Percentiles rank a stretch among this genome's conserved stretches.
phyloP scores from a whole-genome alignment of 805 yeast species.

The Ogataea angusta region DNA sequence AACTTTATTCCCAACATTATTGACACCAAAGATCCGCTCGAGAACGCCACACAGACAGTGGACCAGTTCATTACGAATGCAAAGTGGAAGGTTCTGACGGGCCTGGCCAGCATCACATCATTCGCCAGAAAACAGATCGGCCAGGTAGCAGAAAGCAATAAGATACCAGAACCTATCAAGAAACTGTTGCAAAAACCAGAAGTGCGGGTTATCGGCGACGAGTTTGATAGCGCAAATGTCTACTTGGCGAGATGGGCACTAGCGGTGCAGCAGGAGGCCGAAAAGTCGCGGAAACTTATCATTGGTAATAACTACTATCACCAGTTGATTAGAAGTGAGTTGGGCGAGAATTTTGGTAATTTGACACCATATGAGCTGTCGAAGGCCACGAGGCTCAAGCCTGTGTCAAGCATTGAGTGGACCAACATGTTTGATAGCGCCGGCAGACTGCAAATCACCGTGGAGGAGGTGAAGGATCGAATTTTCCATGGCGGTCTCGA shows the following conservation, averaged over 20 bases:
- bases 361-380: constrained; percentile 59
- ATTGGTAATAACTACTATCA: constrained; percentile 59
- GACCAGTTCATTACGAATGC: constrained; percentile 58
- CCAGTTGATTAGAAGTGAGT: constrained; percentile 52
- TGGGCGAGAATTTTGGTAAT: constrained; percentile 51
- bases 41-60: constrained; percentile 35
- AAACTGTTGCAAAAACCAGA: constrained; percentile 71
- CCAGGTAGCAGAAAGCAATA: constrained; percentile 43
- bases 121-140: constrained; percentile 64
- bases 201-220: constrained; percentile 76
- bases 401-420: constrained; percentile 77
- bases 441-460: constrained; percentile 74
- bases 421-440: constrained; percentile 71
- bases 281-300: constrained; percentile 49
- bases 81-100: constrained; percentile 83
- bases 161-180: constrained; percentile 53
- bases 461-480: constrained; percentile 71
- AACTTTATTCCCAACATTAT: constrained; percentile 51
- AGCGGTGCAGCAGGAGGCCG: constrained; percentile 89
- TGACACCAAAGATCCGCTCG: constrained; percentile 33
- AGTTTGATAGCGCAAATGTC: constrained; percentile 88
- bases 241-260: constrained; percentile 96
- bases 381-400: constrained; percentile 61
- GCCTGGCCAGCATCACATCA: constrained; percentile 74
- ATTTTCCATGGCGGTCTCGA: constrained; percentile 88